Conservation (phyloP, 768 basidiomycete genomes). For the Auricularia sp. region DNA sequence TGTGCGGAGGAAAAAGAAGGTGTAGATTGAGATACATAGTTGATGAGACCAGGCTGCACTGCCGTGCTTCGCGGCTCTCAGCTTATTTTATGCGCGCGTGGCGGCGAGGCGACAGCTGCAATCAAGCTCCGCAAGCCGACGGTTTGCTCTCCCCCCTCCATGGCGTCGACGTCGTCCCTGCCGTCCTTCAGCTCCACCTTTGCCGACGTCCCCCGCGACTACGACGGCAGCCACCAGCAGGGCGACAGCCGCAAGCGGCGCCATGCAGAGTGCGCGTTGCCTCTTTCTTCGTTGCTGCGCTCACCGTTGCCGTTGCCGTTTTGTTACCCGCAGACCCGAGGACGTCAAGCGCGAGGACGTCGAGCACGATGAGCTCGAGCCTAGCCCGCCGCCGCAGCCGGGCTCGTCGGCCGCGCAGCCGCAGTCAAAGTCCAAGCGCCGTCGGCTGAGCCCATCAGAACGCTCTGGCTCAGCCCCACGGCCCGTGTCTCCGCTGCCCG, state of each 20-base stretch:
- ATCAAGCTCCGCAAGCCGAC: too few relatives aligned
- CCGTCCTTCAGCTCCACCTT: slow-evolving; percentile 1
- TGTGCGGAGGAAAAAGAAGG: slow-evolving; percentile 42
- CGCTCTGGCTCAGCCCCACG: not conserved
- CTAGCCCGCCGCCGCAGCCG: not conserved
- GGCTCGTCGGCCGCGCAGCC: not conserved
- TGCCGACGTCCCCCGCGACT: not conserved
- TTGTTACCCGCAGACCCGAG: not conserved
- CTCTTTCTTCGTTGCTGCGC: not conserved
- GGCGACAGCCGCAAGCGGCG: not conserved
- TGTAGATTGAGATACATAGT: too few relatives aligned
- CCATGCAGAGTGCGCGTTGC: not conserved
- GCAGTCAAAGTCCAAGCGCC: not conserved
- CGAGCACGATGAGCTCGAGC: slow-evolving; percentile 1
- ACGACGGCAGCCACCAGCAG: not conserved
- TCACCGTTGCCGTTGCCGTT: not conserved
- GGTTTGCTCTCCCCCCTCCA: not conserved
- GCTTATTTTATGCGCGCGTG: too few relatives aligned
- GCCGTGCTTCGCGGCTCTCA: too few relatives aligned
- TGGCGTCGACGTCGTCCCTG: not conserved
- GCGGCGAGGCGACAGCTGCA: too few relatives aligned
- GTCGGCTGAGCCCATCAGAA: not conserved
- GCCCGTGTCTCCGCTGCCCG: not conserved
- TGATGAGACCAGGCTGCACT: too few relatives aligned
- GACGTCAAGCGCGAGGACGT: not conserved